These are phyloP conservation scores for Boletus pseudopeckii DNA, from an alignment of 768 basidiomycete species.

Conservation along the genomic window DNA sequence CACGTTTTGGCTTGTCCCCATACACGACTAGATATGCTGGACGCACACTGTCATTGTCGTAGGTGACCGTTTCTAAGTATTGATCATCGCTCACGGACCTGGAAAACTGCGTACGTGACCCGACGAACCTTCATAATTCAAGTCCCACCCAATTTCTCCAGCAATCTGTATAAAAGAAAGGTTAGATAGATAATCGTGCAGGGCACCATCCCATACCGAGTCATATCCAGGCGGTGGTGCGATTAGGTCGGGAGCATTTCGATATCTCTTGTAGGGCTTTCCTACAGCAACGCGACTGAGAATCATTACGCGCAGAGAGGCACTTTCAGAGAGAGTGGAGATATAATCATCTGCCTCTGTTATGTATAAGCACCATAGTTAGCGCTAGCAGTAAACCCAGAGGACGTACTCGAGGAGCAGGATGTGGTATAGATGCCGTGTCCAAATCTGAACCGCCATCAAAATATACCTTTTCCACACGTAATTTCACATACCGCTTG, in stretches of 20 bases:
- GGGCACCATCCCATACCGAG: constrained; percentile 42
- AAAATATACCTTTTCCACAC: not conserved
- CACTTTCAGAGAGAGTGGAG: constrained; percentile 39
- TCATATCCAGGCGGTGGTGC: constrained; percentile 57
- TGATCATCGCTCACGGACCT: not conserved
- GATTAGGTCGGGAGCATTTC: constrained; percentile 46
- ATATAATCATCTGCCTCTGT: constrained; percentile 68
- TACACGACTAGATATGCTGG: constrained; percentile 68
- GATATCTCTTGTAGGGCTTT: constrained; percentile 46
- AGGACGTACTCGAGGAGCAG: constrained; percentile 58
- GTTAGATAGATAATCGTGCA: not conserved
- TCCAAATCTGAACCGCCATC: constrained; percentile 49
- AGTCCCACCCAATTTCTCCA: constrained; percentile 59
- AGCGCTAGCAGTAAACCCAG: not conserved
- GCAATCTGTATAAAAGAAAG: constrained; percentile 40
- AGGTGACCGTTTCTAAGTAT: constrained; percentile 56
- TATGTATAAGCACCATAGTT: constrained; percentile 4
- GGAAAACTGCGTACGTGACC: not conserved
- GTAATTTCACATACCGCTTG: constrained; percentile 35
- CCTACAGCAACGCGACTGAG: constrained; percentile 65
- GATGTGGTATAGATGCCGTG: constrained; percentile 64
- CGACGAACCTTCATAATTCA: constrained; percentile 53
- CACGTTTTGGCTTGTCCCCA: constrained; percentile 31
- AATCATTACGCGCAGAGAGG: constrained; percentile 48
- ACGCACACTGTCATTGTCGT: constrained; percentile 62